Evolutionary conservation across 768 basidiomycete genomes (phyloP).

Genomic region (Mycena amicta): DNA sequence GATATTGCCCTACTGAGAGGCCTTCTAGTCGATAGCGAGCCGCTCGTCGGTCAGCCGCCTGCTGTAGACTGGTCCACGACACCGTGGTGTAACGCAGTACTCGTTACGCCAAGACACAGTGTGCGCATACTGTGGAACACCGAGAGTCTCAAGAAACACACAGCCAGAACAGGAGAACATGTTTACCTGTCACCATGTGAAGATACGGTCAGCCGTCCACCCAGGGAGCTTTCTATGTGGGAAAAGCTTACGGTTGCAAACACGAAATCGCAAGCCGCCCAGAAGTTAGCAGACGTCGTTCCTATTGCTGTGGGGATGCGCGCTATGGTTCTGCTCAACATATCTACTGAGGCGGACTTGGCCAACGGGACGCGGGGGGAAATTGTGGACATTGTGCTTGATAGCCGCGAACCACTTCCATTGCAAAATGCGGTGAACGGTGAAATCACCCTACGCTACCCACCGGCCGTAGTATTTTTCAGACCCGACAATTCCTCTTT

Average conservation of each 20-base stretch:
- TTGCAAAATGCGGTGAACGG: constrained; percentile 3
- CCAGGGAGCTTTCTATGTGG: constrained; percentile 6
- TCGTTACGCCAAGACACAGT: constrained; percentile 41
- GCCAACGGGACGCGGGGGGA: constrained; percentile 44
- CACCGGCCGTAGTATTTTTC: constrained; percentile 35
- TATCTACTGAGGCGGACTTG: too few relatives aligned
- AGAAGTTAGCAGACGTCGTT: constrained; percentile 24
- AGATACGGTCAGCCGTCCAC: constrained; percentile 27
- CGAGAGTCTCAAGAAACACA: constrained; percentile 25
- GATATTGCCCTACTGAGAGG: constrained; percentile 30
- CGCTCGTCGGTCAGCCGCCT: background rate
- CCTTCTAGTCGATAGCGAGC: constrained; percentile 23
- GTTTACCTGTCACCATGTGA: constrained; percentile 34
- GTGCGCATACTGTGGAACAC: constrained; percentile 42
- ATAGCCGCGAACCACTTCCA: constrained; percentile 32
- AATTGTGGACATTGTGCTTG: constrained; percentile 34
- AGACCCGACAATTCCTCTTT: constrained; percentile 25
- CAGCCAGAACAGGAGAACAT: constrained; percentile 7
- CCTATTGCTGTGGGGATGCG: constrained; percentile 38
- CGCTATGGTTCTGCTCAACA: constrained; percentile 39
- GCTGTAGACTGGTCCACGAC: background rate
- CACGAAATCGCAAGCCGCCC: constrained; percentile 14
- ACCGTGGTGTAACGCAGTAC: constrained; percentile 36
- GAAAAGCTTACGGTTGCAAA: constrained; percentile 14
- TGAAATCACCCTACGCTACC: constrained; percentile 29